These are phyloP conservation scores for Xylariaceae sp. DNA, from an alignment of 2,329 filamentous ascomycete species.

Conservation along the genomic window DNA sequence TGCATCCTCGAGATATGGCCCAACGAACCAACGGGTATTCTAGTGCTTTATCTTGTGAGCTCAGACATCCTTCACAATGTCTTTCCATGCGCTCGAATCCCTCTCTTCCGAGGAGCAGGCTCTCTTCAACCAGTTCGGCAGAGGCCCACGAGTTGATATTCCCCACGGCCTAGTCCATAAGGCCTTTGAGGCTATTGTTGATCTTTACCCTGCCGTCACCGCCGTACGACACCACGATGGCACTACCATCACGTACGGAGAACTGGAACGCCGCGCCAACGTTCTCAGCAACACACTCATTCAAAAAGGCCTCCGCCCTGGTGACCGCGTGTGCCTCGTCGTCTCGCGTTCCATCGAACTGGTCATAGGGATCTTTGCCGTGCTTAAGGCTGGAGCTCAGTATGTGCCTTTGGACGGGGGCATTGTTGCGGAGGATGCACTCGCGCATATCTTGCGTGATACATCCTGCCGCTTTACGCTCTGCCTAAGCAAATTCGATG, in stretches of 20 bases:
- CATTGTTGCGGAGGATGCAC: conserved; percentile 42
- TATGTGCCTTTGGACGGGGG: conserved; percentile 57
- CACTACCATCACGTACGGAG: conserved; percentile 36
- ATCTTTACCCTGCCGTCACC: conserved; percentile 30
- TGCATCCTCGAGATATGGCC: too few relatives aligned
- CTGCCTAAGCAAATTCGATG: conserved; percentile 33
- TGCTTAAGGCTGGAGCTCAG: conserved; percentile 53
- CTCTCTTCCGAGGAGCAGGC: conserved; percentile 19
- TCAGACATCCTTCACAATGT: conserved; percentile 8
- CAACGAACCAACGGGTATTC: too few relatives aligned
- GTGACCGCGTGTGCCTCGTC: conserved; percentile 50
- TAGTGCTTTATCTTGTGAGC: too few relatives aligned
- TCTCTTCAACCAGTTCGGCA: conserved; percentile 24
- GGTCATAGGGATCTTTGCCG: conserved; percentile 52
- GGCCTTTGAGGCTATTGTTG: conserved; percentile 29
- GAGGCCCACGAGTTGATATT: conserved; percentile 19
- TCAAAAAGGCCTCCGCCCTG: conserved; percentile 34
- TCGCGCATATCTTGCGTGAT: conserved; percentile 46
- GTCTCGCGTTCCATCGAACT: conserved; percentile 52
- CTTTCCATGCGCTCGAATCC: conserved; percentile 20
- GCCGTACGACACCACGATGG: conserved; percentile 34
- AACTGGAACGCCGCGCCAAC: conserved; percentile 40
- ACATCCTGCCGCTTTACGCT: conserved; percentile 40
- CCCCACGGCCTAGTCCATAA: conserved; percentile 30
- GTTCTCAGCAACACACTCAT: conserved; percentile 36